Percentiles rank a stretch among this genome's conserved stretches.
Conservation (phyloP, 371 early-diverging fungal species). For the Batkoa obscura region DNA sequence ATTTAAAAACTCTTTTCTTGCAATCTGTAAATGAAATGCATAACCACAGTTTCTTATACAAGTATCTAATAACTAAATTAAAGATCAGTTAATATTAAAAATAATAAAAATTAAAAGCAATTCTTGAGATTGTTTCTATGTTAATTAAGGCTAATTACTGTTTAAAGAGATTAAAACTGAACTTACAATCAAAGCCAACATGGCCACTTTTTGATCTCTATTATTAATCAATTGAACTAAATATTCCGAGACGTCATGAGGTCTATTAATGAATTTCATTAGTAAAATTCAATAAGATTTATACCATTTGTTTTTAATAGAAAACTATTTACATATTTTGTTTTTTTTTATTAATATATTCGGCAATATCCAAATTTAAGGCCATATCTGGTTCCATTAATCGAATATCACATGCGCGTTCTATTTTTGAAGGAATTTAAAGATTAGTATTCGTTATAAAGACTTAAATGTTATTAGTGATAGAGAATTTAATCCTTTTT, state of each 20-base stretch:
- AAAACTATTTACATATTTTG: constrained; percentile 42
- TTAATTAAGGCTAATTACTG: too few relatives aligned
- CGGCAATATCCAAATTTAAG: constrained; percentile 83
- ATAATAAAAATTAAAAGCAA: too few relatives aligned
- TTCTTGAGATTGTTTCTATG: too few relatives aligned
- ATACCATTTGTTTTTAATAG: neutral
- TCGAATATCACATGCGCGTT: constrained; percentile 57
- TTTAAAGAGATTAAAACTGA: too few relatives aligned
- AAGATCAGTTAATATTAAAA: too few relatives aligned
- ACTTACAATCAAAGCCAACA: constrained; percentile 36
- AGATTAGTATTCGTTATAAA: neutral
- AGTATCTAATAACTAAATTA: constrained; percentile 46
- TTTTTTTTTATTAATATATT: constrained; percentile 73
- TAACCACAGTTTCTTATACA: constrained; percentile 94
- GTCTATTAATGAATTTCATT: constrained; percentile 19
- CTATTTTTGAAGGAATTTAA: constrained; percentile 13
- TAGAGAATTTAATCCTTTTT: too few relatives aligned
- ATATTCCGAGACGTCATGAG: constrained; percentile 70
- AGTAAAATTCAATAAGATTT: neutral
- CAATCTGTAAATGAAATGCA: constrained; percentile 83
- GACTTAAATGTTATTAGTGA: too few relatives aligned
- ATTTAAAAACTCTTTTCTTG: constrained; percentile 85
- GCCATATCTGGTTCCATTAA: constrained; percentile 57
- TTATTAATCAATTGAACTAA: constrained; percentile 59
- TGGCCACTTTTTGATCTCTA: constrained; percentile 36